A percentile compares a stretch with the other conserved stretches of the same genome.
These are phyloP conservation scores for Coemansia sp. DNA, from an alignment of 192 early-diverging fungal genomes.

Conservation along the genomic window DNA sequence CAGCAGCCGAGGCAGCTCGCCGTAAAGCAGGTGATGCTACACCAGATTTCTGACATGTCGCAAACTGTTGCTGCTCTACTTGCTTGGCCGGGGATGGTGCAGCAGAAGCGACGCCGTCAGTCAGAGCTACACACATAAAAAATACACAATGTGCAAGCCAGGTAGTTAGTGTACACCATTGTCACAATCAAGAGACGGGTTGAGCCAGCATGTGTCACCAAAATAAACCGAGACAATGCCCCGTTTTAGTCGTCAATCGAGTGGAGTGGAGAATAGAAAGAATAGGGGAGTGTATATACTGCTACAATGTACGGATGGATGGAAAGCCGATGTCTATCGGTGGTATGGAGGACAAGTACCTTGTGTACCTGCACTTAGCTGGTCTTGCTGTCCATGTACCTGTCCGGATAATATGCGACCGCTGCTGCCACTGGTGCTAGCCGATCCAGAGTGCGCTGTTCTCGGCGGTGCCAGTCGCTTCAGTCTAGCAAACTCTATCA, in stretches of 20 bases:
- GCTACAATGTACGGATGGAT: background rate
- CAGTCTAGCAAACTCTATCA: constrained; percentile 42
- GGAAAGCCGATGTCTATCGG: background rate
- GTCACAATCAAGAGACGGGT: background rate
- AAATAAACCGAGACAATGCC: background rate
- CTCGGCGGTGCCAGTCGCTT: constrained; percentile 32
- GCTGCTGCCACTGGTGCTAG: background rate
- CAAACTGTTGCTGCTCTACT: background rate
- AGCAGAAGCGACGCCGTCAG: background rate
- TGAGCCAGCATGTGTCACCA: background rate
- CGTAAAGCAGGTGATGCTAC: background rate
- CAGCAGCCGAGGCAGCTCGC: constrained; percentile 1
- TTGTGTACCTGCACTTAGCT: constrained; percentile 10
- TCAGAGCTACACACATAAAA: background rate
- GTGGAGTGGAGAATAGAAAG: background rate
- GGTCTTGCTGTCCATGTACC: background rate
- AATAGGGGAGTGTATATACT: background rate
- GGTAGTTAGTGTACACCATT: background rate
- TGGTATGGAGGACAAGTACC: constrained; percentile 3
- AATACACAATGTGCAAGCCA: background rate
- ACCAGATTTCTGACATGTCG: background rate
- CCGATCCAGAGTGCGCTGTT: constrained; percentile 5
- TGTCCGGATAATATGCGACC: background rate
- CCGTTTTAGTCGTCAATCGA: background rate
- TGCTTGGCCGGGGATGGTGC: background rate